Evolutionary conservation across 1,284 basidiomycete species (phyloP), one percentile per base, ranked within the genome.

Genomic region (Trametes sp.): DNA sequence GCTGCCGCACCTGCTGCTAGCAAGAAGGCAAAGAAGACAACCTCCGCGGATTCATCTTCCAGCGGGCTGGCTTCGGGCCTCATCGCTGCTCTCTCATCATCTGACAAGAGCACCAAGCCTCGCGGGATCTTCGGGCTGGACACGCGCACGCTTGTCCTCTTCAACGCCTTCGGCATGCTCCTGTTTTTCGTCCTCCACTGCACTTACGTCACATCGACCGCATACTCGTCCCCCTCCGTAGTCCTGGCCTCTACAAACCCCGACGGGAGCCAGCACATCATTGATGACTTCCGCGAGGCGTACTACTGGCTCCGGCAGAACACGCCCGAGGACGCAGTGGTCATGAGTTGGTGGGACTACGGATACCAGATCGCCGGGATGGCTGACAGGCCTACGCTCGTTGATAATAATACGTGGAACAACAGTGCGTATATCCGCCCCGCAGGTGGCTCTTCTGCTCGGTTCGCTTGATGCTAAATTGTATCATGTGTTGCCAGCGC

Each of bases 311-410:
- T 99, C 56, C 86, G 96, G 61, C 93, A 97, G 79, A 99, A 99
- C 81, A 99, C 98, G 1, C 84, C 90, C 3, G 82, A 94, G 76
- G 91, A 95, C 68, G 89, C 95, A 14, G 96, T 98, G 49, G 89
- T 99, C 41, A 97, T 98, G 95, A 95, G 93, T 69, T 99, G 98
- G 98, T 99, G 98, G 98, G 98, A 99, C 80, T 99, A 99, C 73
- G 98, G 98, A 23, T 99, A 99, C 77, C 97, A 99, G 80, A 98
- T 99, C 73, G 95, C 96, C 46, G 98, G 98, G 53, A 98, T 99
- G 94, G 96, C 98, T 13, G 96, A 98, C 80, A 84, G 98, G 46
- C 89, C 94, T n/a, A 98, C 96, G 2, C 81, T 99, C 62, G 98
- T 99, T 11, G 98, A 99, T 78, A 99, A 99, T 82, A 99, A 99